A percentile compares a stretch with the other conserved stretches of the same genome.
Evolutionary conservation across 768 basidiomycete species (phyloP).

Genomic region (Boletus bicolor): DNA sequence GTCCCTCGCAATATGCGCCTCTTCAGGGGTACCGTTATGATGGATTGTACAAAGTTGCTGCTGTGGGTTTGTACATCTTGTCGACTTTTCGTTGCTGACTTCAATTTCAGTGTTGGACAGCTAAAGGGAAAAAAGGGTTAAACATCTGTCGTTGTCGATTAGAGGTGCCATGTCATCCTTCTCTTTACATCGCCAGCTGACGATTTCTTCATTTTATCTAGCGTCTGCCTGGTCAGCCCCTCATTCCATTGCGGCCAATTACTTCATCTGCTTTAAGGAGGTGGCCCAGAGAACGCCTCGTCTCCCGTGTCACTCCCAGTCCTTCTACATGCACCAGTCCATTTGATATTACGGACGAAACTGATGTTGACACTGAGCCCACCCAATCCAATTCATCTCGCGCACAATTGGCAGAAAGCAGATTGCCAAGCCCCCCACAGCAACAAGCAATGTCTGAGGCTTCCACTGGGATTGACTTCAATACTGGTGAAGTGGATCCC

Average conservation of each 20-base stretch:
- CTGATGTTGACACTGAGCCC: not conserved
- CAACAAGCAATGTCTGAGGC: not conserved
- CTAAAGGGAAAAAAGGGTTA: slow-evolving; percentile 10
- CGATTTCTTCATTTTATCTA: not conserved
- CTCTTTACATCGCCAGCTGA: not conserved
- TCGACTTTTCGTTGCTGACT: not conserved
- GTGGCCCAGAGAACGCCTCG: not conserved
- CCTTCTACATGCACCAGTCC: not conserved
- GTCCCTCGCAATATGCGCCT: slow-evolving; percentile 27
- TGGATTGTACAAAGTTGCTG: slow-evolving; percentile 26
- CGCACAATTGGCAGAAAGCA: not conserved
- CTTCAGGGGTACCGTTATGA: slow-evolving; percentile 28
- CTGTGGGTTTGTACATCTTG: slow-evolving; percentile 9
- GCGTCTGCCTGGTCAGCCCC: slow-evolving; percentile 29
- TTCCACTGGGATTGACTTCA: not conserved
- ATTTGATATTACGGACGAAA: too few relatives aligned
- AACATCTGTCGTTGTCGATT: slow-evolving; percentile 26
- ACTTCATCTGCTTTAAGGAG: not conserved
- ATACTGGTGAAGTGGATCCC: not conserved
- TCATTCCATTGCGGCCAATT: slow-evolving; percentile 11
- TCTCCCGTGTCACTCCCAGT: not conserved
- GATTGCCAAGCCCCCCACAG: not conserved
- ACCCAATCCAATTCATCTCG: not conserved
- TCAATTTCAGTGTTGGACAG: slow-evolving; percentile 20
- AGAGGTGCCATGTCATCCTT: slow-evolving; percentile 13